Base-by-base conservation (phyloP, 768 basidiomycete genomes). In the Lactarius hengduanensis region DNA sequence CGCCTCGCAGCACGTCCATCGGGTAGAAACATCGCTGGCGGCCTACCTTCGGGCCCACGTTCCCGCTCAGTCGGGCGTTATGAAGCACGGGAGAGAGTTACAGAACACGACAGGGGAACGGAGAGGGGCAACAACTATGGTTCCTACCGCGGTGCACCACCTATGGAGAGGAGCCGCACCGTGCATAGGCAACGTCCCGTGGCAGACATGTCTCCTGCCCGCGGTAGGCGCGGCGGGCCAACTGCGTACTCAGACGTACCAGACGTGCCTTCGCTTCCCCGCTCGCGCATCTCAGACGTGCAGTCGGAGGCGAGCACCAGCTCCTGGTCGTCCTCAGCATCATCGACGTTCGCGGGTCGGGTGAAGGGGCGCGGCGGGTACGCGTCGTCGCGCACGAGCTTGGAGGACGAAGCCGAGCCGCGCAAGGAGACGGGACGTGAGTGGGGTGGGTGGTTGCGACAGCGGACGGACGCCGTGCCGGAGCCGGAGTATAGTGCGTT, bases 351-450 rank as follows among this genome's bases (percentile, higher is more conserved):
- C n/a, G 75, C 79, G 62, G 77, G 78, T 41, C 73, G 80, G 61
- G 75, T 78, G 71, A 77, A 74, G 38, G 59, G 32, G 26, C 50
- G 63, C 8, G 53, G 73, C 4, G 76, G 77, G 41, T 76, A 78
- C 66, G 64, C 73, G 11, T 82, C 82, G 7, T 81, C 81, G 2
- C 75, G 77, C 50, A 81, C 80, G 38, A 82, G 80, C 69, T 64
- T 80, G n/a, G 81, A 80, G 36, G 79, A 81, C n/a, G 77, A 78
- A 40, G 68, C 72, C 34, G 71, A 73, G 36, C 36, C 56, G 41
- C 57, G 26, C 15, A 63, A 62, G 64, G 53, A 40, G 50, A 16
- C 26, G 16, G 13, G 36, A 38, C 4, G 16, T 28, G 60, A 47
- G 59, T n/a, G 57, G 15, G 55, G 54, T 30, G 47, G 63, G 32